Base-by-base conservation (phyloP, 306 rosid genomes). In the Castanopsis chinensis region DNA sequence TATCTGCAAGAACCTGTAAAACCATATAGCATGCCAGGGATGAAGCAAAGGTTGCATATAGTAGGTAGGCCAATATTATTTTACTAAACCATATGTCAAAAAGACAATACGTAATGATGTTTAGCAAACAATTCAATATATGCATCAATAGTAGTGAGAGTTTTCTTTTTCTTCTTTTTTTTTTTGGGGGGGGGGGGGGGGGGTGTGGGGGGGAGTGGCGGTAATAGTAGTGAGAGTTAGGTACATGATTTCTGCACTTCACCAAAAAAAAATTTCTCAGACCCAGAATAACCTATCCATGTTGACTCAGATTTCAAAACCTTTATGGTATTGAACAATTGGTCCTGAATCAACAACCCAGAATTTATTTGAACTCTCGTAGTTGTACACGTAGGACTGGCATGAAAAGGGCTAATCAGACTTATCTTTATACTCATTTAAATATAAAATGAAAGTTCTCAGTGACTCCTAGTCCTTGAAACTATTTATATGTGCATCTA, bases 1-100 rank as follows among this genome's bases (percentile, higher is more conserved):
- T 95, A 83, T 95, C 99, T 1, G 99, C 99, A 76, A 95, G 99
- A 82, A 93, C 97, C 99, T 95, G 91, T 21, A 64, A 19, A 86
- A 45, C 83, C 73, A 84, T 67, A 68, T 65, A 72, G 78, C 67
- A 74, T 3, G 58, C 33, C 13, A 63, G 57, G 27, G 76, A 76
- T 78, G 41, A 83, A 78, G 69, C 78, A 83, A 79, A 30, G 65
- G 32, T 8, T 63, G 78, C 27, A 72, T 18, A 7, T 19, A 20
- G 28, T 37, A 17, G 45, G 14, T 35, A 5, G 3, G 72, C 28
- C 12, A 37, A 35, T 8, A 35, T 33, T 35, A 8, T 23, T 15
- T 63, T 28, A 28, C 37, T 28, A 67, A 67, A 67, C 27, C 23
- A 32, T 28, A 65, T 65, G 65, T 67, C 27, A 19, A 68, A 25